Evolutionary conservation across 2,329 filamentous ascomycete genomes (phyloP), one percentile per base, ranked within the genome.

Genomic region (Furcasterigmium furcatum): DNA sequence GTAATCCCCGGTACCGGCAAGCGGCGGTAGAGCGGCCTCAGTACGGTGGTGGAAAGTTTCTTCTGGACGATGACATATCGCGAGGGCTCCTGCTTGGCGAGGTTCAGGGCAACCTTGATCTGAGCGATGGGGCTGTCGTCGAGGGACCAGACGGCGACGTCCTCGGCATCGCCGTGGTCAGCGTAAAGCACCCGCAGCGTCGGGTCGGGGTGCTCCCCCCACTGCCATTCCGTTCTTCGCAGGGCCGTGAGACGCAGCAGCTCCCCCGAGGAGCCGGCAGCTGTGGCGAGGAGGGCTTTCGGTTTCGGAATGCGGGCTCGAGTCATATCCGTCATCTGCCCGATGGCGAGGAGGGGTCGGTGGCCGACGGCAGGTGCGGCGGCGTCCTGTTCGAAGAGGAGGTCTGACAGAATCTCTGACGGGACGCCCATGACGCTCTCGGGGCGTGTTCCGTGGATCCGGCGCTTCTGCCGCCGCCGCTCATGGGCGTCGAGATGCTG

Each of bases 31-130:
- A 76, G 69, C 3, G 79, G 79, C 21, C 71, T 70, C 12, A 80
- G 68, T 5, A 82, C 62, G 1, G 68, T 72, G 1, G 77, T 82
- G 2, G 71, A 74, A 0, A 68, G 69, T 16, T 70, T 63, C 22
- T 76, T 78, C 46, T 81, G 79, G 3, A 79, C 72, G 4, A 81
- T 52, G 7, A 83, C 50, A 76, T 77, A 82, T 30, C 74, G 68
- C 4, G 70, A 60, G 1, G 63, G 60, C 36, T 65, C 63, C 25
- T 65, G 60, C 41, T 59, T 59, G 8, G 60, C 63, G 19, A 54
- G 46, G 46, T 69, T 67, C 13, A 68, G 59, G 6, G 69, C 69
- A 45, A 77, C 76, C 54, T 76, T 76, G 54, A 83, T 60, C 45
- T 74, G 67, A 5, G 65, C 64, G 39, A 82, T 79, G 9, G 77